These are phyloP conservation scores for Pyricularia sp. DNA, from an alignment of 2,329 filamentous ascomycete species.

Conservation along the genomic window DNA sequence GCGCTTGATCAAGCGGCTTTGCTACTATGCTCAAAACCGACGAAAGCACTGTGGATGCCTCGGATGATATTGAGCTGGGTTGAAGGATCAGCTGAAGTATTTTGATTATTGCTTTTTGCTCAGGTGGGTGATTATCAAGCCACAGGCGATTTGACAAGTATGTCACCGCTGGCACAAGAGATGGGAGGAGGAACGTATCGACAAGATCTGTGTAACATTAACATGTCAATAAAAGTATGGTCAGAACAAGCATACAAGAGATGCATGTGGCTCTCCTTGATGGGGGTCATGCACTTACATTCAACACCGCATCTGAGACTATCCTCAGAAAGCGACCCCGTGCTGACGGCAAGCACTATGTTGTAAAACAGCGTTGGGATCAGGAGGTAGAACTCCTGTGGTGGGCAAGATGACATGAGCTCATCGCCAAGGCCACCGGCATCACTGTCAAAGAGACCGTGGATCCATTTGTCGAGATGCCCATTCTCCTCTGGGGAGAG, in stretches of 20 bases:
- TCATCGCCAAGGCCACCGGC: constrained; percentile 68
- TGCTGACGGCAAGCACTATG: constrained; percentile 61
- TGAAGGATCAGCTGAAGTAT: constrained; percentile 65
- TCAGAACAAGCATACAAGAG: constrained; percentile 3
- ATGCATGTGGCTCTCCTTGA: not conserved
- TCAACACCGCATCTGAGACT: constrained; percentile 67
- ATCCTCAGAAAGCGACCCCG: constrained; percentile 56
- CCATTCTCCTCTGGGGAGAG: constrained; percentile 54
- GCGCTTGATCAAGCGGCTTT: constrained; percentile 55
- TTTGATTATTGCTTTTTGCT: constrained; percentile 60
- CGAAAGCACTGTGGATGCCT: constrained; percentile 61
- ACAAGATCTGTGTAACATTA: constrained; percentile 49
- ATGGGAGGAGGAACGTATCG: constrained; percentile 72
- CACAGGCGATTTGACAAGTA: constrained; percentile 65
- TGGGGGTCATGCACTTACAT: constrained; percentile 39
- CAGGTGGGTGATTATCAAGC: constrained; percentile 45
- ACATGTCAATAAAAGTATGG: not conserved
- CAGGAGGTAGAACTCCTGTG: constrained; percentile 73
- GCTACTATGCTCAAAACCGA: constrained; percentile 65
- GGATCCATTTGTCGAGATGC: constrained; percentile 66
- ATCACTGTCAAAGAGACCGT: constrained; percentile 67
- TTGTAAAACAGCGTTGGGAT: constrained; percentile 70
- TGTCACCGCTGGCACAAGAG: constrained; percentile 61
- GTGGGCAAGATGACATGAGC: constrained; percentile 70
- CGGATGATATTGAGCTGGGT: constrained; percentile 59